Percentiles rank a stretch among this genome's conserved stretches.
Evolutionary conservation across 75 land plant species (phyloP).

Genomic region (Isoetes taiwanensis): DNA sequence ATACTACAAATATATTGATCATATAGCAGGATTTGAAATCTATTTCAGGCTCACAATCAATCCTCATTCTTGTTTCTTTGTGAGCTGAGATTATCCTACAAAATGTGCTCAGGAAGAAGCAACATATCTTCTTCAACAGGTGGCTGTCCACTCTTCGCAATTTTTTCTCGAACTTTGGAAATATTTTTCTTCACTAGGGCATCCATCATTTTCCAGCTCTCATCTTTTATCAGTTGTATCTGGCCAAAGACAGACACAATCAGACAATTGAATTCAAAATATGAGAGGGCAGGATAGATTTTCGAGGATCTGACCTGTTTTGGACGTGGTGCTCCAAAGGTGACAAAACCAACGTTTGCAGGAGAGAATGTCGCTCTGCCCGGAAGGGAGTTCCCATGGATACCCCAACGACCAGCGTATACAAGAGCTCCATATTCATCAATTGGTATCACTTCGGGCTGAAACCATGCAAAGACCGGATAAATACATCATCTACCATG

Average conservation of each 20-base stretch:
- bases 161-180: conserved; percentile 30
- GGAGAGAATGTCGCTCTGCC: conserved; percentile 87
- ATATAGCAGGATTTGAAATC: too few species aligned
- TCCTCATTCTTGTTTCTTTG: too few species aligned
- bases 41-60: too few species aligned
- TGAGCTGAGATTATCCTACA: too few species aligned
- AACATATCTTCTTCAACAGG: too few species aligned
- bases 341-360: conserved; percentile 67
- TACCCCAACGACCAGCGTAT: conserved; percentile 86
- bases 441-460: conserved; percentile 58
- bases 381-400: conserved; percentile 76
- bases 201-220: conserved; percentile 62
- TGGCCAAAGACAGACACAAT: conserved; percentile 12
- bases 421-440: conserved; percentile 89
- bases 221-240: conserved; percentile 54
- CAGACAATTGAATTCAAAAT: too few species aligned
- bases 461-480: not conserved
- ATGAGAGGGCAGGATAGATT: too few species aligned
- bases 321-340: conserved; percentile 92
- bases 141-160: too few species aligned
- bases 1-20: too few species aligned
- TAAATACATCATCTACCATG: not conserved
- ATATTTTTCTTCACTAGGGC: conserved; percentile 43
- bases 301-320: too few species aligned
- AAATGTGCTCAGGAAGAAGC: too few species aligned